These are phyloP conservation scores for Naganishia antarctica DNA, from an alignment of 768 basidiomycete species.

Conservation along the genomic window DNA sequence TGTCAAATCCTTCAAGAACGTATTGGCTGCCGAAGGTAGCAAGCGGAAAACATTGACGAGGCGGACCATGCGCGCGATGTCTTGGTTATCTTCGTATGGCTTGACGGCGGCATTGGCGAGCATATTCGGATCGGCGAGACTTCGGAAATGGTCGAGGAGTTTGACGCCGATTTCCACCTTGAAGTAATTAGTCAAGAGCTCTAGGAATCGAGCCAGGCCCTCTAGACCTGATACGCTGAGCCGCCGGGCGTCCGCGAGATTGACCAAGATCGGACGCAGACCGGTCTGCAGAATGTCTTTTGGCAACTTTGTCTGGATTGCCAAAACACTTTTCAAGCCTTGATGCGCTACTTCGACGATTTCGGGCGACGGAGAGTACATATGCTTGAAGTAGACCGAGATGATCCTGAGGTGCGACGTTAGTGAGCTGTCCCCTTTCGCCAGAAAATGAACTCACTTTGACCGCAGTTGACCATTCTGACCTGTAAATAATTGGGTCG, in stretches of 20 bases:
- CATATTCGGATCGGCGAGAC: conserved; percentile 83
- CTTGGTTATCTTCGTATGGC: conserved; percentile 76
- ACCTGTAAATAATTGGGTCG: conserved; percentile 80
- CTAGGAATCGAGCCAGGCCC: conserved; percentile 85
- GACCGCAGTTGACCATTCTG: conserved; percentile 66
- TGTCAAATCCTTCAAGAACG: conserved; percentile 82
- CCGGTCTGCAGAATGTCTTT: conserved; percentile 94
- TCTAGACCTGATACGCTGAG: conserved; percentile 82
- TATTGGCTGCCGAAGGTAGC: conserved; percentile 77
- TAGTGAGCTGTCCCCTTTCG: background rate
- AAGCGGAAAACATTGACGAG: conserved; percentile 96
- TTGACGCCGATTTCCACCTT: conserved; percentile 99
- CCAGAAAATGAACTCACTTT: conserved; percentile 55
- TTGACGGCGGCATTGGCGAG: conserved; percentile 71
- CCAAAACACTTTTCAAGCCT: conserved; percentile 79
- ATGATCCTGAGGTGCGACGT: conserved; percentile 62
- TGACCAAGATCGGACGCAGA: conserved; percentile 92
- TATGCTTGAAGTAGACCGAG: conserved; percentile 93
- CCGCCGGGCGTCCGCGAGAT: conserved; percentile 90
- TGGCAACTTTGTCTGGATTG: conserved; percentile 83
- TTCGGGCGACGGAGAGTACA: conserved; percentile 83
- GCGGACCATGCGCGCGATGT: conserved; percentile 86
- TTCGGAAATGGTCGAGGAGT: conserved; percentile 89
- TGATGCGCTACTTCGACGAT: conserved; percentile 95
- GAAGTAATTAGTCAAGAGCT: conserved; percentile 96